Evolutionary conservation across 805 yeast species (phyloP).

Genomic region (Maudiozyma bulderi): DNA sequence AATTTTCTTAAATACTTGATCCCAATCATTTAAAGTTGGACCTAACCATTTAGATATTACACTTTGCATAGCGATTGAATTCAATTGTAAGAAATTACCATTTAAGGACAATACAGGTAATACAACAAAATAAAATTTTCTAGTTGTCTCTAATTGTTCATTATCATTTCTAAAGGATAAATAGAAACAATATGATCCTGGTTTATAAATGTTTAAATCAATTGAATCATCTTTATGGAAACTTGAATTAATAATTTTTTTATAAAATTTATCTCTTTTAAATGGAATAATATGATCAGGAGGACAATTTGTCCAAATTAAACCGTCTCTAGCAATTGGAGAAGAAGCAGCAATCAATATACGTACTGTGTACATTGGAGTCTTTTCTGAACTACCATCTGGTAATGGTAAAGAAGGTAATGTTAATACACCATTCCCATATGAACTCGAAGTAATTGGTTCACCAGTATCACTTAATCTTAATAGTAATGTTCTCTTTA

Average conservation of each 20-base stretch:
- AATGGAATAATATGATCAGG: slow-evolving; percentile 35
- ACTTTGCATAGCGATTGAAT: slow-evolving; percentile 72
- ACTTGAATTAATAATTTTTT: slow-evolving; percentile 41
- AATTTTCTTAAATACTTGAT: slow-evolving; percentile 48
- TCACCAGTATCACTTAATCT: slow-evolving; percentile 30
- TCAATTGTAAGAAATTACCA: slow-evolving; percentile 53
- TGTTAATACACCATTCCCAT: slow-evolving; percentile 32
- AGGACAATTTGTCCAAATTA: slow-evolving; percentile 68
- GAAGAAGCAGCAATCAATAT: slow-evolving; percentile 70
- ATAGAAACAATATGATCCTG: slow-evolving; percentile 77
- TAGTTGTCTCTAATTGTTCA: slow-evolving; percentile 39
- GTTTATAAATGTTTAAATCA: slow-evolving; percentile 49
- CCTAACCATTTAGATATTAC: slow-evolving; percentile 92
- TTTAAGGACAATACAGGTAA: slow-evolving; percentile 63
- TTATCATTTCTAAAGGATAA: slow-evolving; percentile 41
- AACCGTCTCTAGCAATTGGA: slow-evolving; percentile 58
- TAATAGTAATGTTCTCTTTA: slow-evolving; percentile 28
- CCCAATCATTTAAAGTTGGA: slow-evolving; percentile 64
- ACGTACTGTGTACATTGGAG: slow-evolving; percentile 41
- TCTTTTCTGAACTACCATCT: slow-evolving; percentile 29
- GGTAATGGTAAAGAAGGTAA: slow-evolving; percentile 34
- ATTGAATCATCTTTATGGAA: slow-evolving; percentile 57
- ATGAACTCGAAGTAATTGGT: slow-evolving; percentile 24
- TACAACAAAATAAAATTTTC: slow-evolving; percentile 63
- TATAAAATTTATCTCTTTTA: slow-evolving; percentile 46